Evolutionary conservation across 2,329 filamentous ascomycete genomes (phyloP).

Genomic region (Dothistroma septosporum): DNA sequence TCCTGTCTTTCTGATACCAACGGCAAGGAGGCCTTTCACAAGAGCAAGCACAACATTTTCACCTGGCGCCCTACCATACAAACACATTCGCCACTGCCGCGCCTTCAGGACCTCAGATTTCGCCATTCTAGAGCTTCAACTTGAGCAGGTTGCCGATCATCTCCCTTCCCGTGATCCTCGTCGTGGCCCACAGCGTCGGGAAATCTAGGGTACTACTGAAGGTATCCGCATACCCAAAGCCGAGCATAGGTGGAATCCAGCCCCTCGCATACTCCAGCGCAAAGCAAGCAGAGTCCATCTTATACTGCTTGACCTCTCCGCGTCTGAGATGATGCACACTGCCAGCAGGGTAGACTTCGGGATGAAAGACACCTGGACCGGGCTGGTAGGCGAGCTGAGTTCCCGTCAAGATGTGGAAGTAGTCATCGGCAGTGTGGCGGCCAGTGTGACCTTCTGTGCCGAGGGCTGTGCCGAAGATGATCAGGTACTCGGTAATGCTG

Average conservation of each 20-base stretch:
- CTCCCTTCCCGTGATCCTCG: constrained; percentile 66
- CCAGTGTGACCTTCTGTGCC: constrained; percentile 86
- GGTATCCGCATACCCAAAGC: constrained; percentile 81
- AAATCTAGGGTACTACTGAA: constrained; percentile 78
- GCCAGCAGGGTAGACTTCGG: constrained; percentile 67
- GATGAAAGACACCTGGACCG: constrained; percentile 53
- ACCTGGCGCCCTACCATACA: too few relatives aligned
- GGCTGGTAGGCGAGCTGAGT: constrained; percentile 71
- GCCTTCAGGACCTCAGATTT: too few relatives aligned
- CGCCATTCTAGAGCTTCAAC: constrained; percentile 59
- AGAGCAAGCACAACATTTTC: too few relatives aligned
- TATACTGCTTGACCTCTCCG: constrained; percentile 75
- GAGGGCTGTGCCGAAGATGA: constrained; percentile 78
- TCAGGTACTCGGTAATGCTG: constrained; percentile 83
- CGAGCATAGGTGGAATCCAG: constrained; percentile 90
- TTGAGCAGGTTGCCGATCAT: constrained; percentile 69
- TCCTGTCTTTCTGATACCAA: not conserved
- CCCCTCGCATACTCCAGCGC: constrained; percentile 79
- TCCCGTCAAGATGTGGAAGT: constrained; percentile 84
- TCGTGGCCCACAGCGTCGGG: constrained; percentile 78
- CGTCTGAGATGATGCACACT: constrained; percentile 67
- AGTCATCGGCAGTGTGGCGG: constrained; percentile 87
- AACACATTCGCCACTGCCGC: too few relatives aligned
- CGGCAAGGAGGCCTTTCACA: too few relatives aligned
- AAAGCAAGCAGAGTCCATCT: constrained; percentile 71